Percentiles rank a stretch among this genome's conserved stretches.
Conservation (phyloP, 768 basidiomycete genomes). For the Peribolospora baueri region DNA sequence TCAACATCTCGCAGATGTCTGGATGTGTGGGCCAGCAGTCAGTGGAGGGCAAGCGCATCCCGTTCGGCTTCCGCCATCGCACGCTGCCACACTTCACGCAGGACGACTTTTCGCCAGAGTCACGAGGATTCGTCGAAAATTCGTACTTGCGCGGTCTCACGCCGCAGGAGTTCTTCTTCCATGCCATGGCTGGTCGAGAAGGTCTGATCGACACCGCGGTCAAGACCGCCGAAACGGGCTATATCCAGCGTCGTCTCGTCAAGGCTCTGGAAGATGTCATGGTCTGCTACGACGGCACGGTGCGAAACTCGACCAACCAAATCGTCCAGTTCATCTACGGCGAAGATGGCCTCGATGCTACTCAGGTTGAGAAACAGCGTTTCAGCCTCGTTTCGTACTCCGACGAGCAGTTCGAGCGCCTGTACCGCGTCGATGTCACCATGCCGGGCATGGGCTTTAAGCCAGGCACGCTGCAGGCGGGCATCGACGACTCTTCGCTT, state of each 20-base stretch:
- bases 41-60: constrained; percentile 93
- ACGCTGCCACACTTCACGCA: constrained; percentile 93
- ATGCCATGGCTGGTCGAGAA: constrained; percentile 98
- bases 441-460: constrained; percentile 58
- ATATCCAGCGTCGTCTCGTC: constrained; percentile 92
- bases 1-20: constrained; percentile 99
- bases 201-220: constrained; percentile 98
- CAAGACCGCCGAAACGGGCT: constrained; percentile 97
- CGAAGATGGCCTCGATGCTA: constrained; percentile 97
- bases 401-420: constrained; percentile 60
- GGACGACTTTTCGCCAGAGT: constrained; percentile 94
- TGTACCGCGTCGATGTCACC: constrained; percentile 73
- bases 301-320: constrained; percentile 88
- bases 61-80: constrained; percentile 91
- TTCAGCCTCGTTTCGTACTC: constrained; percentile 70
- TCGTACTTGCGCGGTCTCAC: constrained; percentile 89
- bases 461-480: constrained; percentile 56
- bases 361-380: constrained; percentile 84
- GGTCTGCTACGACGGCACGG: constrained; percentile 94
- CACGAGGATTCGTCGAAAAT: constrained; percentile 95
- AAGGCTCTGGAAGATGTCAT: constrained; percentile 94
- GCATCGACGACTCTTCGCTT: constrained; percentile 57
- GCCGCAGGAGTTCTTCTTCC: constrained; percentile 98
- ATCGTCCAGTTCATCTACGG: constrained; percentile 91
- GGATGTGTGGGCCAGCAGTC: constrained; percentile 96